These are phyloP conservation scores for Arthrobotrys entomopaga DNA, from an alignment of 2,329 filamentous ascomycete species.

Conservation along the genomic window DNA sequence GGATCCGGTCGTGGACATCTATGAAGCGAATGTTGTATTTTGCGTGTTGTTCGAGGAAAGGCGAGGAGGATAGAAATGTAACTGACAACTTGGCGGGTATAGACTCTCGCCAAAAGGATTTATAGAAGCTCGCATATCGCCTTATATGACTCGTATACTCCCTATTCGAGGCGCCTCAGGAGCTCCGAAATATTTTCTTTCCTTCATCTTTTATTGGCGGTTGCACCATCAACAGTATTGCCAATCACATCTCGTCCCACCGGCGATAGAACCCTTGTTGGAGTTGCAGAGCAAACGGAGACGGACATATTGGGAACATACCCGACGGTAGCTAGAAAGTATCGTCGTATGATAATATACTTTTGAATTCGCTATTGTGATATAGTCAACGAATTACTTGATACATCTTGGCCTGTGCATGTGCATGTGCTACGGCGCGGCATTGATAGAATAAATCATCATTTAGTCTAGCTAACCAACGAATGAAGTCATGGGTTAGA, in stretches of 20 bases:
- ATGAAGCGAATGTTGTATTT: conserved; percentile 33
- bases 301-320: conserved; percentile 20
- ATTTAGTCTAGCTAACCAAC: no score
- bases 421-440: no score
- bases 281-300: conserved; percentile 29
- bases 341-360: no score
- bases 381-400: no score
- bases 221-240: conserved; percentile 26
- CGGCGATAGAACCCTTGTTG: conserved; percentile 36
- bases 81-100: not conserved
- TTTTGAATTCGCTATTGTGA: no score
- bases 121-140: conserved; percentile 21
- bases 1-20: not conserved
- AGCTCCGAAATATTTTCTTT: no score
- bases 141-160: no score
- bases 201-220: conserved; percentile 20
- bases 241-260: conserved; percentile 48
- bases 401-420: no score
- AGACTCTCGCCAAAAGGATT: conserved; percentile 15
- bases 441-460: no score
- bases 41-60: conserved; percentile 23
- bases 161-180: no score
- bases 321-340: conserved; percentile 9
- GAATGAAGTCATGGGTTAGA: no score
- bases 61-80: conserved; percentile 13